phyloP scores from a whole-genome alignment of 805 yeast genomes.

The Yarrowia hollandica region DNA sequence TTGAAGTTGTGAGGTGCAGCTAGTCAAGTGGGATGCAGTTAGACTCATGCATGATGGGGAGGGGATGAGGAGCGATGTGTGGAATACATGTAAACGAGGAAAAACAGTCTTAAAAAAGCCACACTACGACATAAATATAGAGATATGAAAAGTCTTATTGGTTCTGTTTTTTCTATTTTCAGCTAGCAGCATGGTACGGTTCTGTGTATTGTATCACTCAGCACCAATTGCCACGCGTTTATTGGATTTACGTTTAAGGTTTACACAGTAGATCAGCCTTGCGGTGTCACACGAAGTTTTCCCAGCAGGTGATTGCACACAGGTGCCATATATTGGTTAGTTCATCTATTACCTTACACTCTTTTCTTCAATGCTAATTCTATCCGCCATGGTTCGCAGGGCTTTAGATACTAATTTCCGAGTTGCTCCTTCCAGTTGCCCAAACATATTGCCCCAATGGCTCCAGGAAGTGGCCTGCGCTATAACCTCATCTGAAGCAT shows the following conservation, averaged over 20 bases:
- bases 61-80: no score
- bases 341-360: background rate
- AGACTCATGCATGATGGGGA: constrained; percentile 6
- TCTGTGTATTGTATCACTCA: no score
- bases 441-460: constrained; percentile 6
- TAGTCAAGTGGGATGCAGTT: background rate
- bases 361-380: constrained; percentile 3
- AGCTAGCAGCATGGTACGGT: no score
- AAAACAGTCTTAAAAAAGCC: no score
- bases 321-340: background rate
- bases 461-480: constrained; percentile 3
- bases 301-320: no score
- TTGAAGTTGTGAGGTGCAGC: background rate
- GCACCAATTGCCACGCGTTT: constrained; percentile 5
- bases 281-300: no score
- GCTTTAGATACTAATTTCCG: background rate
- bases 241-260: constrained; percentile 8
- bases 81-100: no score
- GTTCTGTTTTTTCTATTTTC: no score
- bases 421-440: background rate
- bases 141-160: no score
- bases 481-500: constrained; percentile 10
- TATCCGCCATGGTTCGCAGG: constrained; percentile 5
- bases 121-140: no score
- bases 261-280: background rate